Percentiles rank a stretch among this genome's conserved stretches.
Evolutionary conservation across 352 stramenopile genomes (phyloP).

Genomic region (Plasmopara muralis): DNA sequence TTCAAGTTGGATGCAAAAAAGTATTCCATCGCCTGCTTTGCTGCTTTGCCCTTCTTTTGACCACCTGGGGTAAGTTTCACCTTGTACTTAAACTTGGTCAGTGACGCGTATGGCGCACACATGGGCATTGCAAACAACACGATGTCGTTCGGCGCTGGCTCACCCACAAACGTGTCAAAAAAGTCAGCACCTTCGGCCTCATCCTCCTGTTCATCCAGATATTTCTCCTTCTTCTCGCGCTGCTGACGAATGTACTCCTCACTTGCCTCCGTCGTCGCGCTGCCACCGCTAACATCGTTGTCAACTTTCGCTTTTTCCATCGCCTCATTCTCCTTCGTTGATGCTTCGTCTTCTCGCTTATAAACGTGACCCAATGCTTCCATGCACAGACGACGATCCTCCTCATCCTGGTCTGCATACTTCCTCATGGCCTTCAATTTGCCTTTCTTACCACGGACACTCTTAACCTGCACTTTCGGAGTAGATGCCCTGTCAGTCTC

Average conservation of each 20-base stretch:
- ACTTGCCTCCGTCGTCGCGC: constrained; percentile 16
- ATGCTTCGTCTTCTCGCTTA: constrained; percentile 19
- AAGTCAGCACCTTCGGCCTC: constrained; percentile 72
- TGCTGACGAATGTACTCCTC: constrained; percentile 68
- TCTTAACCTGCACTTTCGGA: constrained; percentile 23
- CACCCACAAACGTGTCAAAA: constrained; percentile 80
- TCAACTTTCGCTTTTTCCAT: constrained; percentile 16
- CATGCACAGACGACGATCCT: constrained; percentile 91
- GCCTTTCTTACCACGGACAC: constrained; percentile 87
- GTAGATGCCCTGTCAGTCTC: constrained; percentile 33
- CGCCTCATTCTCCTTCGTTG: constrained; percentile 18
- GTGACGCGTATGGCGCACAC: constrained; percentile 83
- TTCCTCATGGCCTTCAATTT: constrained; percentile 96
- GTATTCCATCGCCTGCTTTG: constrained; percentile 82
- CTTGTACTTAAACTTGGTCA: constrained; percentile 89
- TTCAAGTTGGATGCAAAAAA: constrained; percentile 70
- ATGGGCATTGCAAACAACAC: constrained; percentile 88
- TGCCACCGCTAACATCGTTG: constrained; percentile 6
- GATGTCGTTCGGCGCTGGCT: constrained; percentile 72
- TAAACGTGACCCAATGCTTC: constrained; percentile 77
- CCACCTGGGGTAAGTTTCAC: constrained; percentile 87
- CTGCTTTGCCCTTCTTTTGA: constrained; percentile 89
- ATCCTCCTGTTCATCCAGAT: constrained; percentile 77
- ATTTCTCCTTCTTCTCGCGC: constrained; percentile 80
- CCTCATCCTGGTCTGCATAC: constrained; percentile 95